A percentile compares a stretch with the other conserved stretches of the same genome.
phyloP scores from a whole-genome alignment of 2,329 filamentous ascomycete genomes.

The Zopfia rhizophila region DNA sequence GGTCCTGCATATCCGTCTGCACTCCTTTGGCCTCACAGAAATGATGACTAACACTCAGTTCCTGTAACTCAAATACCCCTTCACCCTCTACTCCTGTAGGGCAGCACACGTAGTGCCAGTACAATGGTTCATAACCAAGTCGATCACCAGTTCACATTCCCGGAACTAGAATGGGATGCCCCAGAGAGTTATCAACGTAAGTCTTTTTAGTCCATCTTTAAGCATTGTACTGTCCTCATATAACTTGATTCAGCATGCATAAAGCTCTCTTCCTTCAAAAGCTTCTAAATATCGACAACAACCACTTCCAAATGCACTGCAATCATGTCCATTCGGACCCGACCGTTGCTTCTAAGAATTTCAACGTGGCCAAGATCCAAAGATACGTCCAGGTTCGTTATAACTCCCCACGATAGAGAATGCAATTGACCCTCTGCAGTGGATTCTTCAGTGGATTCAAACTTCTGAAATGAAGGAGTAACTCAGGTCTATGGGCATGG shows the following conservation, averaged over 20 bases:
- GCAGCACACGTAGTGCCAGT: no score
- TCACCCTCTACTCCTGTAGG: no score
- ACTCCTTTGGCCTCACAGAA: no score
- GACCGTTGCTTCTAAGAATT: conserved; percentile 38
- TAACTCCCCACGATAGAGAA: not conserved
- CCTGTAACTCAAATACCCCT: no score
- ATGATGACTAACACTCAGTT: no score
- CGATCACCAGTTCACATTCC: conserved; percentile 36
- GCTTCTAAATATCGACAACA: conserved; percentile 39
- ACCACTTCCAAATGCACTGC: conserved; percentile 46
- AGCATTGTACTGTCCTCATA: not conserved
- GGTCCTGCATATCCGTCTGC: no score
- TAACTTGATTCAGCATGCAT: conserved; percentile 30
- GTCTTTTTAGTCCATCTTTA: not conserved
- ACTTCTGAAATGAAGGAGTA: conserved; percentile 35
- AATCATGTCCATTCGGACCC: conserved; percentile 45
- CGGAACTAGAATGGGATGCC: conserved; percentile 36
- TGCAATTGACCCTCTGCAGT: not conserved
- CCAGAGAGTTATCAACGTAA: conserved; percentile 43
- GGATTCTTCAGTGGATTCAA: conserved; percentile 30
- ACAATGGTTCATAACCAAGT: conserved; percentile 29
- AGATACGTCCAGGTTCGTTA: conserved; percentile 35
- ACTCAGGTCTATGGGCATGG: conserved; percentile 31
- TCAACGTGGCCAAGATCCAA: conserved; percentile 39
- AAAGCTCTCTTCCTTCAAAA: conserved; percentile 47